Evolutionary conservation across 1,284 basidiomycete species (phyloP), one percentile per base, ranked within the genome.

Genomic region (Irpex sp.): DNA sequence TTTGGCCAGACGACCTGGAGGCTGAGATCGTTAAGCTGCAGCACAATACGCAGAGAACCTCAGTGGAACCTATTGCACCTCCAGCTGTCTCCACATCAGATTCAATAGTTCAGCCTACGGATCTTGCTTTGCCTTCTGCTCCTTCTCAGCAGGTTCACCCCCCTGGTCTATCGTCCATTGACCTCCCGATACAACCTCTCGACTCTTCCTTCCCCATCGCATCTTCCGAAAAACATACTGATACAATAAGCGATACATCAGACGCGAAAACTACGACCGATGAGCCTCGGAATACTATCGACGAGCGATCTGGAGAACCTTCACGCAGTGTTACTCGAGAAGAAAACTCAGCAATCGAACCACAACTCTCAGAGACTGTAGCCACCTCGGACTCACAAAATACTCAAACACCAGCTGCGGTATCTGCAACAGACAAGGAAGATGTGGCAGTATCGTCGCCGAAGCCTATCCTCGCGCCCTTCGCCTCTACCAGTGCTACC

Each of bases 1-100:
- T 91, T 72, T 92, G 90, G 88, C 90, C 90, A 7, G 70, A 77
- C 36, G 87, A 92, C 69, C 77, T 92, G 58, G 79, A 82, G 61
- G 82, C 81, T 62, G 86, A 84, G 56, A 88, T 90, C 67, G 79
- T 79, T 54, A 76, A 78, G 36, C 74, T 90, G 68, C 80, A 80
- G 66, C 8, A 50, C 17, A 55, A 55, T 15, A 33, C 53, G n/a
- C 35, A 55, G 11, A 35, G 31, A 78, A 35, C n/a, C 21, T 21
- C 13, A 5, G 21, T 35, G 9, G 31, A 13, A 55, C 19, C 17
- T 55, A 26, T 11, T 9, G 21, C 17, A 50, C 49, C 49, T 50
- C 49, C 49, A 19, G 19, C 13, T n/a, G 4, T 17, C 8, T 21
- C 49, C 7, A n/a, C 49, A 21, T 50, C 26, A 7, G 53, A 31